Conservation (phyloP, 768 basidiomycete genomes). For the Rhodotorula graminis region DNA sequence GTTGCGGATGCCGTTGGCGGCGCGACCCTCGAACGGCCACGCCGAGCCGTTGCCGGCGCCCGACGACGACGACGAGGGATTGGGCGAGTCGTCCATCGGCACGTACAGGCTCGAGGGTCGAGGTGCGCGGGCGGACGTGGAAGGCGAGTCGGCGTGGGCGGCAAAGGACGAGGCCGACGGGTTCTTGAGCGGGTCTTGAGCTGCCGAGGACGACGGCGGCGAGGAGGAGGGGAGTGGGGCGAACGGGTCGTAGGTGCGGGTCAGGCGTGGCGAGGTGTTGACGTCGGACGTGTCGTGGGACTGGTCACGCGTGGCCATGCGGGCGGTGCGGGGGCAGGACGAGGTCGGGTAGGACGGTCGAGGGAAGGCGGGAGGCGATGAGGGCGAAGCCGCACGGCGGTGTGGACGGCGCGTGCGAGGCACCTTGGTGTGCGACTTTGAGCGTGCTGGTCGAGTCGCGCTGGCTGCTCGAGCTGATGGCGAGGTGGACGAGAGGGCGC, state of each 20-base stretch:
- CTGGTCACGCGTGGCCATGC: neutral
- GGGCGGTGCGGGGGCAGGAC: too few relatives aligned
- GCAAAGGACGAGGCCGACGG: neutral
- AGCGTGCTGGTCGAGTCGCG: too few relatives aligned
- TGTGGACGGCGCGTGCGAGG: too few relatives aligned
- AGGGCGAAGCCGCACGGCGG: too few relatives aligned
- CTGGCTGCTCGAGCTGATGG: too few relatives aligned
- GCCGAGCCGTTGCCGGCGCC: slow-evolving; percentile 11
- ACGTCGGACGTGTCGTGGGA: neutral
- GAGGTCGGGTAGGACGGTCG: too few relatives aligned
- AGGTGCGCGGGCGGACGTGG: neutral
- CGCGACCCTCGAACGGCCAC: slow-evolving; percentile 22
- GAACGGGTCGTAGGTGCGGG: slow-evolving; percentile 24
- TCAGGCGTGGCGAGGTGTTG: neutral
- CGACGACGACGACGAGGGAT: neutral
- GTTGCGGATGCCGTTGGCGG: neutral
- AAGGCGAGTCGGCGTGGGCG: neutral
- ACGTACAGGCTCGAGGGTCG: slow-evolving; percentile 33
- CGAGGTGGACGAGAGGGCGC: too few relatives aligned
- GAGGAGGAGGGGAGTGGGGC: slow-evolving; percentile 18
- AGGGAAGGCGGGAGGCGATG: too few relatives aligned
- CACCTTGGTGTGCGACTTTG: too few relatives aligned
- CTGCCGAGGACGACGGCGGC: neutral
- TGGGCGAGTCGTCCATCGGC: slow-evolving; percentile 19
- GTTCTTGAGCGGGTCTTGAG: neutral